Evolutionary conservation across 23 red algal genomes (phyloP).

Genomic region (Gracilaria domingensis): DNA sequence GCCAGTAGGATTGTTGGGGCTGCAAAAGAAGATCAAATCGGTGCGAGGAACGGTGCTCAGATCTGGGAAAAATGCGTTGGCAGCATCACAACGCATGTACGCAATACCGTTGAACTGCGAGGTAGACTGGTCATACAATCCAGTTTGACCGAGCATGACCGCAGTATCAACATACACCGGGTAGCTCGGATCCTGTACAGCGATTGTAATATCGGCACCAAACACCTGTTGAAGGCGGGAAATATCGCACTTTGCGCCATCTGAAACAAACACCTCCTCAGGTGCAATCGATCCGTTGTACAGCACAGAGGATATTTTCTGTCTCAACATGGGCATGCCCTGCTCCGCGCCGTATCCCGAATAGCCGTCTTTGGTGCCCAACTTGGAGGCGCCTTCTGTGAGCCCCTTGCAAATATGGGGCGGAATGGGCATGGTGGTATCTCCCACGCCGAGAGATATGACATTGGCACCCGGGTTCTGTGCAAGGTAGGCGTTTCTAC

Average conservation of each 20-base stretch:
- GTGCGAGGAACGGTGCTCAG: conserved; percentile 75
- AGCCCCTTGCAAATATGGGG: conserved; percentile 78
- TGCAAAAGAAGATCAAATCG: conserved; percentile 99
- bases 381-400: conserved; percentile 64
- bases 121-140: conserved; percentile 31
- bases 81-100: conserved; percentile 95
- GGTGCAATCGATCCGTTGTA: conserved; percentile 76
- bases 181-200: conserved; percentile 99
- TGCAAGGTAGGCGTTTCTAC: conserved; percentile 78
- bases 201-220: conserved; percentile 73
- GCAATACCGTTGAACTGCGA: conserved; percentile 89
- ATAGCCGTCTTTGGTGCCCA: conserved; percentile 91
- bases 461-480: conserved; percentile 84
- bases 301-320: conserved; percentile 81
- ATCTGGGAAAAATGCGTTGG: conserved; percentile 98
- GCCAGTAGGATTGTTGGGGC: conserved; percentile 99
- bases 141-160: conserved; percentile 96
- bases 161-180: conserved; percentile 99
- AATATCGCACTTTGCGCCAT: conserved; percentile 99
- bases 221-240: conserved; percentile 93
- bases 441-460: conserved; percentile 95
- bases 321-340: conserved; percentile 72
- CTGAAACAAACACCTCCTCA: conserved; percentile 96
- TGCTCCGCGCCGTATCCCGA: conserved; percentile 92
- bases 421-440: conserved; percentile 97